Conservation (phyloP, 1,139 yeast genomes). For the Debaryomyces singareniensis region DNA sequence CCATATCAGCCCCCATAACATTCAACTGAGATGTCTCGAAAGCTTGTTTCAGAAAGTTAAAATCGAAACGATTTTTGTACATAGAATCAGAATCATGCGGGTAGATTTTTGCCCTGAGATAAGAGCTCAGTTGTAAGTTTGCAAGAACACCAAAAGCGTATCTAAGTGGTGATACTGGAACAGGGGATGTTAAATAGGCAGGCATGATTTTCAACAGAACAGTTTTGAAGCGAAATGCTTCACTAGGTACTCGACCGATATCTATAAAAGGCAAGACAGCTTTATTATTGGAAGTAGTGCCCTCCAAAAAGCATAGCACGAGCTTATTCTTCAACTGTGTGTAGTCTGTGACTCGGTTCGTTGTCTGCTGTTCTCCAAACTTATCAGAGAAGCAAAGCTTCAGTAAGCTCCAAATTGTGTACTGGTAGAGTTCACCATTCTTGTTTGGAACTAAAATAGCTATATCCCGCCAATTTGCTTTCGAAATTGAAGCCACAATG, state of each 20-base stretch:
- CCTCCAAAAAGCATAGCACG: constrained; percentile 56
- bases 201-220: constrained; percentile 39
- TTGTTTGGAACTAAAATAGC: constrained; percentile 41
- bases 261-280: constrained; percentile 43
- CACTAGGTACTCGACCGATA: constrained; percentile 7
- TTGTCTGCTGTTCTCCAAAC: constrained; percentile 10
- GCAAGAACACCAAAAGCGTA: constrained; percentile 22
- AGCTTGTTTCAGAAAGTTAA: constrained; percentile 13
- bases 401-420: constrained; percentile 31
- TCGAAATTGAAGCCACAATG: constrained; percentile 21
- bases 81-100: not conserved
- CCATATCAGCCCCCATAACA: constrained; percentile 20
- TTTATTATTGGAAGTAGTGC: constrained; percentile 64
- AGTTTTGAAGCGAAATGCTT: constrained; percentile 30
- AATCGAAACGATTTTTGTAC: constrained; percentile 10
- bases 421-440: constrained; percentile 27
- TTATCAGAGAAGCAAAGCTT: constrained; percentile 20
- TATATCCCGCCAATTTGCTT: constrained; percentile 23
- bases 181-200: constrained; percentile 25
- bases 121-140: constrained; percentile 14
- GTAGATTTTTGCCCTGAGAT: constrained; percentile 21
- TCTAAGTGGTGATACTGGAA: constrained; percentile 18
- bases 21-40: constrained; percentile 27
- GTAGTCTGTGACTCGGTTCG: constrained; percentile 13
- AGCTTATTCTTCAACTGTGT: constrained; percentile 22